phyloP scores from a whole-genome alignment of 2,329 filamentous ascomycete genomes.

The Blastomyces silverae region DNA sequence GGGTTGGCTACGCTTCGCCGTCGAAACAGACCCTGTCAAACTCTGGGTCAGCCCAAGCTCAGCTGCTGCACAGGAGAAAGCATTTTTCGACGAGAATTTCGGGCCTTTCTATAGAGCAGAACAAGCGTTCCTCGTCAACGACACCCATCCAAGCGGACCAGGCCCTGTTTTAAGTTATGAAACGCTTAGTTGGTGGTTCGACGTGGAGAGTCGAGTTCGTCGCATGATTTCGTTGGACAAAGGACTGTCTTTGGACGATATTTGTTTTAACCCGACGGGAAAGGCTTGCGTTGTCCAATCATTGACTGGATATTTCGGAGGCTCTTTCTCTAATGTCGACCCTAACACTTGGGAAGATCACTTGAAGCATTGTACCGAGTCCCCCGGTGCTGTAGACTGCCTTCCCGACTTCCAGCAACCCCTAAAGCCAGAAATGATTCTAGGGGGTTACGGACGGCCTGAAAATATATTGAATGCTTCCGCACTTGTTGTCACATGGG shows the following conservation, averaged over 20 bases:
- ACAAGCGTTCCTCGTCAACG: constrained; percentile 89
- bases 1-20: constrained; percentile 80
- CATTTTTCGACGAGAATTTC: constrained; percentile 87
- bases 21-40: constrained; percentile 83
- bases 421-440: constrained; percentile 72
- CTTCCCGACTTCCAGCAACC: constrained; percentile 85
- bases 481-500: constrained; percentile 88
- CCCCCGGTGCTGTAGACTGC: constrained; percentile 66
- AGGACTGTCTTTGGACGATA: constrained; percentile 65
- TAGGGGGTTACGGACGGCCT: constrained; percentile 66
- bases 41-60: constrained; percentile 97
- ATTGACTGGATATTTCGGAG: constrained; percentile 78
- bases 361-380: constrained; percentile 65
- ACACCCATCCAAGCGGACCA: constrained; percentile 57
- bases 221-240: constrained; percentile 63
- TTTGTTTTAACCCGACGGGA: constrained; percentile 91
- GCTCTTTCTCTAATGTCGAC: constrained; percentile 56
- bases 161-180: constrained; percentile 82
- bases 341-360: constrained; percentile 64
- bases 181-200: constrained; percentile 88
- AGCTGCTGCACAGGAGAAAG: constrained; percentile 82
- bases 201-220: constrained; percentile 70
- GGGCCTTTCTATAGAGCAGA: constrained; percentile 93
- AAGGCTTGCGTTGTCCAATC: constrained; percentile 89
- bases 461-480: constrained; percentile 63